Evolutionary conservation across 768 basidiomycete genomes (phyloP).

Genomic region (Auricularia sp.): DNA sequence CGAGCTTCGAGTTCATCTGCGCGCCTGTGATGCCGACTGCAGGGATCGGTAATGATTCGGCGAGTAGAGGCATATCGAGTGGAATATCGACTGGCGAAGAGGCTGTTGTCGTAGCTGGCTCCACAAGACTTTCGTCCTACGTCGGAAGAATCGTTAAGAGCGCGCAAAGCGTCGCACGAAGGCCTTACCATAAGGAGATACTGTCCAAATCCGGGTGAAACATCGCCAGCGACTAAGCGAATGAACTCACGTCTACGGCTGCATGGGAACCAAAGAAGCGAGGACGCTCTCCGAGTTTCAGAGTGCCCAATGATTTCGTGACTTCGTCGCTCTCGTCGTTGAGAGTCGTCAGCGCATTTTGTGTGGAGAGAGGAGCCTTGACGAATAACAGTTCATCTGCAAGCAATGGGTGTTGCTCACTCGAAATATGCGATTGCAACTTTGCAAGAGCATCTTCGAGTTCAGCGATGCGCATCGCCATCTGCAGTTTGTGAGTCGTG

Average conservation of each 20-base stretch:
- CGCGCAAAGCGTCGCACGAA: too few relatives aligned
- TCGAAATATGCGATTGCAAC: slow-evolving; percentile 37
- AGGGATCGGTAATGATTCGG: too few relatives aligned
- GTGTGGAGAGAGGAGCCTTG: slow-evolving; percentile 38
- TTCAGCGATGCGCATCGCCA: slow-evolving; percentile 21
- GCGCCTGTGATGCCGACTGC: too few relatives aligned
- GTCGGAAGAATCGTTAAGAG: too few relatives aligned
- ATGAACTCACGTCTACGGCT: not conserved
- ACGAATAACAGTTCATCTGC: slow-evolving; percentile 63
- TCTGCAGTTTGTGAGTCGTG: not conserved
- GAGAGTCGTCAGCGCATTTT: not conserved
- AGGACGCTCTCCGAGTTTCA: not conserved
- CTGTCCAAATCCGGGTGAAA: not conserved
- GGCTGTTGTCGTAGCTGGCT: too few relatives aligned
- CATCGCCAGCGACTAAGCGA: not conserved
- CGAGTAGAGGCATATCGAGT: too few relatives aligned
- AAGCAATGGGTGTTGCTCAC: slow-evolving; percentile 57
- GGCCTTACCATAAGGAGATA: not conserved
- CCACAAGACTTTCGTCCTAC: too few relatives aligned
- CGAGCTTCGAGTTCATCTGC: too few relatives aligned
- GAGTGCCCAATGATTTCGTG: not conserved
- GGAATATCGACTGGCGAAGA: too few relatives aligned
- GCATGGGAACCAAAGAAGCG: not conserved
- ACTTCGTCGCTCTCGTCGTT: not conserved
- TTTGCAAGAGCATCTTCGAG: slow-evolving; percentile 61